phyloP scores from a whole-genome alignment of 768 basidiomycete species.

The Russula olivacea region DNA sequence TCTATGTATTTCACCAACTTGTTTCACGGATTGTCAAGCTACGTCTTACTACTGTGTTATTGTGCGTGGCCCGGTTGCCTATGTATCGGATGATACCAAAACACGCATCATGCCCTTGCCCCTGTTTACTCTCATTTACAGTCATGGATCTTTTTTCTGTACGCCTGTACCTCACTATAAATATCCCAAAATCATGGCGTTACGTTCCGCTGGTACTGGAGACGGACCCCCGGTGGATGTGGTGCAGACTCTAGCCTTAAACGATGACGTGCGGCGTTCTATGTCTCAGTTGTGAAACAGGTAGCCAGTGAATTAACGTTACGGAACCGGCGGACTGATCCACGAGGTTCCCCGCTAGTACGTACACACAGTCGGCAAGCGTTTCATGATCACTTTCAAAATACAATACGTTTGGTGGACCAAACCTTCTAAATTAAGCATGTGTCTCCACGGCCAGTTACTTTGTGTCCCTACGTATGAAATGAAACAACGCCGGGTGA shows the following conservation, averaged over 20 bases:
- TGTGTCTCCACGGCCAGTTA: slow-evolving; percentile 11
- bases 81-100: too few species aligned
- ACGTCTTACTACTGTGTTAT: too few species aligned
- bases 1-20: too few species aligned
- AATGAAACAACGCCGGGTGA: slow-evolving; percentile 11
- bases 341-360: slow-evolving; percentile 4
- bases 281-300: slow-evolving; percentile 1
- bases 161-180: not conserved
- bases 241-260: not conserved
- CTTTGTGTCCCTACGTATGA: slow-evolving; percentile 19
- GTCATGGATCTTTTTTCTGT: not conserved
- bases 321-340: not conserved
- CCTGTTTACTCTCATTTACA: too few species aligned
- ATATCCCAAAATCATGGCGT: not conserved
- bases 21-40: too few species aligned
- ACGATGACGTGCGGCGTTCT: not conserved
- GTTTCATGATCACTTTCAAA: not conserved
- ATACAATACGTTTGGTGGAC: not conserved
- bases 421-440: slow-evolving; percentile 24
- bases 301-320: slow-evolving; percentile 5
- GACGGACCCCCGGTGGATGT: not conserved
- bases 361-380: slow-evolving; percentile 6
- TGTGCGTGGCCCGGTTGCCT: too few species aligned
- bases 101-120: too few species aligned
- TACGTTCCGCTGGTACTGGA: not conserved